Conservation (phyloP, 371 early-diverging fungal genomes). For the Syncephalastrum sp. region DNA sequence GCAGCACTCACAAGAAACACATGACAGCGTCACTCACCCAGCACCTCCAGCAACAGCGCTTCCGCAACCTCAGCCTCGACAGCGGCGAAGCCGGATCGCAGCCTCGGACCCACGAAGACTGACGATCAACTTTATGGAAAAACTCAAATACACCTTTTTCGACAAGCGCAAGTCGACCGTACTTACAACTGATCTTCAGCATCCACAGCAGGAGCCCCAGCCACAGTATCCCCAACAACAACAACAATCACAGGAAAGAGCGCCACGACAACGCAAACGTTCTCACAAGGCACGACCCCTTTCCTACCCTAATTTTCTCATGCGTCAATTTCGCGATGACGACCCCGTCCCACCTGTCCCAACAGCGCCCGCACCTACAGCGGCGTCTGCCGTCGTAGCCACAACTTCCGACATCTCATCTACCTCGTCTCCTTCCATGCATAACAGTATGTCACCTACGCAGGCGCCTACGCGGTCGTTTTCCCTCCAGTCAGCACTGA, state of each 20-base stretch:
- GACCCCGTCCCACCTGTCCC: neutral
- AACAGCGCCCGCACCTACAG: neutral
- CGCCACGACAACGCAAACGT: conserved; percentile 18
- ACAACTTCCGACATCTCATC: neutral
- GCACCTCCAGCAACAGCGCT: conserved; percentile 2
- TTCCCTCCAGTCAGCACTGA: conserved; percentile 12
- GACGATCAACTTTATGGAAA: conserved; percentile 28
- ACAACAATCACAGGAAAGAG: neutral
- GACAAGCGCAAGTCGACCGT: conserved; percentile 37
- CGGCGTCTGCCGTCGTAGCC: too few relatives aligned
- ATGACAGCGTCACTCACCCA: neutral
- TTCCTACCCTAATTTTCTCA: conserved; percentile 34
- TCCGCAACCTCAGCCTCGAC: conserved; percentile 1
- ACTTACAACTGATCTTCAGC: neutral
- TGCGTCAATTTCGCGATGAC: conserved; percentile 17
- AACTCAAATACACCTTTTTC: conserved; percentile 39
- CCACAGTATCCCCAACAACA: conserved; percentile 5
- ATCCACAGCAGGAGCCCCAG: neutral
- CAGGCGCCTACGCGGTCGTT: conserved; percentile 7
- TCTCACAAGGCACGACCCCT: conserved; percentile 27
- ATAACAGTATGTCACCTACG: neutral
- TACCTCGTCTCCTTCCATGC: conserved; percentile 4
- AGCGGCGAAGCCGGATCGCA: conserved; percentile 7
- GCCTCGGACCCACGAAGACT: conserved; percentile 19
- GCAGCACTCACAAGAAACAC: too few relatives aligned